Conservation (phyloP, 2,329 filamentous ascomycete species). For the Aureobasidium sp. region DNA sequence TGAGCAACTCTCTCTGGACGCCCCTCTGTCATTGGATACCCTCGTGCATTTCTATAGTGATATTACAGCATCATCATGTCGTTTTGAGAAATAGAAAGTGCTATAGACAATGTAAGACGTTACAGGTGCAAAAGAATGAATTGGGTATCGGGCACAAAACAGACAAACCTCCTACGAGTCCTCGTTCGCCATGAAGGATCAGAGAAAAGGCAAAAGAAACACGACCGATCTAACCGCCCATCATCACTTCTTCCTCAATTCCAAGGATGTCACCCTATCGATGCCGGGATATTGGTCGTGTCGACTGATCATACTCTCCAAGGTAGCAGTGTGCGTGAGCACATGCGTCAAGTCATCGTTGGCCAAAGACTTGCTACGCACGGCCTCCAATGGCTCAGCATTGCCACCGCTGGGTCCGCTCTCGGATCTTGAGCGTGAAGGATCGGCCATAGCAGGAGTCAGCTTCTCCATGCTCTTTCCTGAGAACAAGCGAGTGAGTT, state of each 20-base stretch:
- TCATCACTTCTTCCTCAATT: background rate
- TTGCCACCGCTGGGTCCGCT: background rate
- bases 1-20: too few relatives aligned
- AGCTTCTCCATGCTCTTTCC: slow-evolving; percentile 7
- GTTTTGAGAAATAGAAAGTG: too few relatives aligned
- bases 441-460: background rate
- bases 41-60: too few relatives aligned
- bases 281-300: slow-evolving; percentile 35
- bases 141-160: background rate
- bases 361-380: slow-evolving; percentile 18
- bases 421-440: slow-evolving; percentile 18
- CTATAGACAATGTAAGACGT: background rate
- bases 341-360: slow-evolving; percentile 22
- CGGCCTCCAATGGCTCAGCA: background rate
- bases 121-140: background rate
- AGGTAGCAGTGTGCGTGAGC: slow-evolving; percentile 25
- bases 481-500: slow-evolving; percentile 7
- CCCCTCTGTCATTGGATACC: too few relatives aligned
- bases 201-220: background rate
- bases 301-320: slow-evolving; percentile 31
- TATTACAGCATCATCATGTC: too few relatives aligned
- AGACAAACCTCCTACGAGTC: background rate
- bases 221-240: background rate
- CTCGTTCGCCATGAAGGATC: background rate
- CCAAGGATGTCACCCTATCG: background rate